These are phyloP conservation scores for Dunaliella primolecta DNA, from an alignment of 139 green algal genomes.

Conservation along the genomic window DNA sequence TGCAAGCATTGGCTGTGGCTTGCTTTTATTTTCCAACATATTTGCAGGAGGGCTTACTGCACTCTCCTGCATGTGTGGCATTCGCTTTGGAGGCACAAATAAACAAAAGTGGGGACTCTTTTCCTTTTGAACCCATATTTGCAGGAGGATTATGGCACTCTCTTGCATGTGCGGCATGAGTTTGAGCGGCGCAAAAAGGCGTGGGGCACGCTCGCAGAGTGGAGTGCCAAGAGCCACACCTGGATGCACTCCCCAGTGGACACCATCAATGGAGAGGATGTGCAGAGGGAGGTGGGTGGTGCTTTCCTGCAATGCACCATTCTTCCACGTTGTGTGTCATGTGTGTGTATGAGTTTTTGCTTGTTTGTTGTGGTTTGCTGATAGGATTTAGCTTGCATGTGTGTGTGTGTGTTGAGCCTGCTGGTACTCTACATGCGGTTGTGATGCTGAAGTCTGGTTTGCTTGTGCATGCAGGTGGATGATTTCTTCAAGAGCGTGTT, in stretches of 20 bases:
- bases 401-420: background rate
- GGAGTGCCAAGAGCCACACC: slow-evolving; percentile 6
- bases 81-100: slow-evolving; percentile 36
- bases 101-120: too few relatives aligned
- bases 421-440: background rate
- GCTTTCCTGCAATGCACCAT: too few relatives aligned
- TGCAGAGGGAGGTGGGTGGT: slow-evolving; percentile 15
- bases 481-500: slow-evolving; percentile 41
- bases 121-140: background rate
- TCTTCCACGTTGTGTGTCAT: background rate
- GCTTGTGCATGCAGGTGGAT: slow-evolving; percentile 22
- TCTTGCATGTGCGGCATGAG: slow-evolving; percentile 34
- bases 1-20: too few relatives aligned
- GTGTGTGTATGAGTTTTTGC: background rate
- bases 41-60: slow-evolving; percentile 28
- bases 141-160: slow-evolving; percentile 33
- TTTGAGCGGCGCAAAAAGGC: slow-evolving; percentile 36
- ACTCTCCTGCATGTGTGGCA: slow-evolving; percentile 29
- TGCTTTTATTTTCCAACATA: too few relatives aligned
- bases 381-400: background rate
- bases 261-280: slow-evolving; percentile 22
- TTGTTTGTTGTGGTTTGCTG: background rate
- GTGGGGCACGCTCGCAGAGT: slow-evolving; percentile 30
- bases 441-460: background rate
- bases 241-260: slow-evolving; percentile 23